Evolutionary conservation across 176 grass and related monocot genomes (phyloP).

Genomic region (barley (Hordeum vulgare)): DNA sequence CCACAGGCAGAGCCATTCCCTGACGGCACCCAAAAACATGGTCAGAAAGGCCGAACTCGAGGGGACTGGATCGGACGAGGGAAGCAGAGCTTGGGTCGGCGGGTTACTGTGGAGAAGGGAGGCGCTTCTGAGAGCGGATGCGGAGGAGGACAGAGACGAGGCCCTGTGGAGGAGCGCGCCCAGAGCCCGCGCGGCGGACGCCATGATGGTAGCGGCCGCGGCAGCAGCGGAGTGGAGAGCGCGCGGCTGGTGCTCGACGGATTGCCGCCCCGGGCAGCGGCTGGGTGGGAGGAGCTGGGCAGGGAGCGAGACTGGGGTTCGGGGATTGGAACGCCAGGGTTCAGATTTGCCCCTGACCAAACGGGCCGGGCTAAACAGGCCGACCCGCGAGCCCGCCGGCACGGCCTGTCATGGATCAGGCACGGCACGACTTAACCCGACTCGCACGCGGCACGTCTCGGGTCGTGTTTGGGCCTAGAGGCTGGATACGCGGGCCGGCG

Average conservation of each 20-base stretch:
- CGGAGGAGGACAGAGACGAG: conserved; percentile 18
- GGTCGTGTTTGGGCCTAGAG: too few relatives aligned
- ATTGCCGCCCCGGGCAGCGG: conserved; percentile 13
- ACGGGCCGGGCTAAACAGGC: too few relatives aligned
- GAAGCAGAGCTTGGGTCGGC: not conserved
- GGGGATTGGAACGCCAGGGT: not conserved
- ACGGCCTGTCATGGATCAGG: too few relatives aligned
- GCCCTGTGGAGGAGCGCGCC: conserved; percentile 36
- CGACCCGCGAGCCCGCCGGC: too few relatives aligned
- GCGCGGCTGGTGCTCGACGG: conserved; percentile 30
- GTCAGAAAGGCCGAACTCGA: not conserved
- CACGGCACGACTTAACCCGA: too few relatives aligned
- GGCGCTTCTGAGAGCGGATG: conserved; percentile 30
- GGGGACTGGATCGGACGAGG: not conserved
- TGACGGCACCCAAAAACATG: conserved; percentile 3
- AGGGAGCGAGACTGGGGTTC: not conserved
- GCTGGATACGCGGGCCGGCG: too few relatives aligned
- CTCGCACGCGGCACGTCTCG: too few relatives aligned
- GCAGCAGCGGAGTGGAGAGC: not conserved
- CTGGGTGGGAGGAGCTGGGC: not conserved
- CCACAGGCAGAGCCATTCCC: conserved; percentile 16
- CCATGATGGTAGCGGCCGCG: conserved; percentile 27
- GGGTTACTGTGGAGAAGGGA: conserved; percentile 26
- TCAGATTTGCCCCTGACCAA: not conserved
- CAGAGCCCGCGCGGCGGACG: conserved; percentile 45